Evolutionary conservation across 2,329 filamentous ascomycete genomes (phyloP).

Genomic region (Stenocarpella maydis): DNA sequence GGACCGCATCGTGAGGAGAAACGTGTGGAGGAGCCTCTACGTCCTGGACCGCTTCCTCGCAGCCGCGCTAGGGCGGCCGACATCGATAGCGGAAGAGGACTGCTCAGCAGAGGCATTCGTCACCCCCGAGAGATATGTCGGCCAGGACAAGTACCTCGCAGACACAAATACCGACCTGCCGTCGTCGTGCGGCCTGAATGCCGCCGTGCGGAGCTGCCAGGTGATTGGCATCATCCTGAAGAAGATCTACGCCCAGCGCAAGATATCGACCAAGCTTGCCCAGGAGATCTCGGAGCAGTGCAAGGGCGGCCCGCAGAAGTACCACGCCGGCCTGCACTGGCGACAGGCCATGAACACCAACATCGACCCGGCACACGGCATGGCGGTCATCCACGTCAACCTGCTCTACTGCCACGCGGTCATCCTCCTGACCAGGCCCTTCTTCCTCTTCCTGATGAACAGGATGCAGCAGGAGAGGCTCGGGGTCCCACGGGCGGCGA

Average conservation of each 20-base stretch:
- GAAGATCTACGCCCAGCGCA: constrained; percentile 66
- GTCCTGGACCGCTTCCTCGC: constrained; percentile 71
- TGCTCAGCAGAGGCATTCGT: constrained; percentile 61
- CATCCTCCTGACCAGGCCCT: constrained; percentile 69
- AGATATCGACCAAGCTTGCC: constrained; percentile 64
- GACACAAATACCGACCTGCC: constrained; percentile 35
- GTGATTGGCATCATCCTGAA: constrained; percentile 66
- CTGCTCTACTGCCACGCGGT: constrained; percentile 69
- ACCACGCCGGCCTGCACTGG: constrained; percentile 59
- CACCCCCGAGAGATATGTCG: constrained; percentile 30
- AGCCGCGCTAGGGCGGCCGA: constrained; percentile 68
- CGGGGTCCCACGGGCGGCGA: constrained; percentile 41
- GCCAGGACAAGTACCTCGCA: constrained; percentile 28
- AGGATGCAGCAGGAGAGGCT: constrained; percentile 46
- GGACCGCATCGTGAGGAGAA: constrained; percentile 59
- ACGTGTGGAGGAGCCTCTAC: constrained; percentile 71
- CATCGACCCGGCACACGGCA: constrained; percentile 55
- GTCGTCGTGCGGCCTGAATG: constrained; percentile 54
- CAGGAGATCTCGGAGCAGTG: constrained; percentile 64
- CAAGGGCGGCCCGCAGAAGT: constrained; percentile 58
- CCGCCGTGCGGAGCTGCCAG: constrained; percentile 64
- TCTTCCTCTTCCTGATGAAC: constrained; percentile 67
- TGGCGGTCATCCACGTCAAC: constrained; percentile 69
- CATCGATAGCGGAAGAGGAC: constrained; percentile 68
- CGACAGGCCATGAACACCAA: constrained; percentile 54